Base-by-base conservation (phyloP, 805 yeast genomes). In the Danielia oregonensis region DNA sequence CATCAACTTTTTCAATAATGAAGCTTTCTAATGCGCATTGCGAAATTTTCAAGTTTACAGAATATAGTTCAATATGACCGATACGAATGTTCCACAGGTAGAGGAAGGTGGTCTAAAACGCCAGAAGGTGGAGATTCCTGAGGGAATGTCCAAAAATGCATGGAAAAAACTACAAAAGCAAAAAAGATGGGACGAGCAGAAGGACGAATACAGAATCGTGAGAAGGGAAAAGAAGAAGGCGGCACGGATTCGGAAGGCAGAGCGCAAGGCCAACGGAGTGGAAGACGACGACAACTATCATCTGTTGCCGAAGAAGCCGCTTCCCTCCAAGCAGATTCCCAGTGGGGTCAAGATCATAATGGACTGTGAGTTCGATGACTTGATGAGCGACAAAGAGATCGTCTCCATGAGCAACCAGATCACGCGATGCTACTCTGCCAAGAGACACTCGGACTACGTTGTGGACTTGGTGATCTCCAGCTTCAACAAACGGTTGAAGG, bases 301-400 rank as follows among this genome's bases (percentile, higher is more conserved):
- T 25, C 56, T 36, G 35, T 42, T 39, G 26, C 48, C 42, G 32
- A 51, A 45, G 37, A 58, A 58, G 24, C 55, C 53, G 25, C 63
- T 68, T n/a, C 68, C 63, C 0, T 39, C 61, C 15, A 61, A 65
- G 10, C 88, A 81, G 51, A 47, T 43, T 2, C 59, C 59, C 9
- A 66, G 78, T 2, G 77, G 73, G 0, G 70, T 78, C 6, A 62
- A 56, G 5, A 67, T 89, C 17, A 63, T 89, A n/a, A 53, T 89
- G 43, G 98, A 91, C 59, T 91, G 98, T 61, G 84, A 74, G 11
- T 91, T 91, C 57, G 97, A 93, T 52, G 93, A 85, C 29, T 53
- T 84, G 50, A 93, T 93, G 98, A 76, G 72, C 24, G 85, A 79
- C 13, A 81, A 80, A 45, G 81, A 76, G 41, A 66, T 76, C 29